These are phyloP conservation scores for Linum lewisii DNA, from an alignment of 345 rosid genomes.

Conservation along the genomic window DNA sequence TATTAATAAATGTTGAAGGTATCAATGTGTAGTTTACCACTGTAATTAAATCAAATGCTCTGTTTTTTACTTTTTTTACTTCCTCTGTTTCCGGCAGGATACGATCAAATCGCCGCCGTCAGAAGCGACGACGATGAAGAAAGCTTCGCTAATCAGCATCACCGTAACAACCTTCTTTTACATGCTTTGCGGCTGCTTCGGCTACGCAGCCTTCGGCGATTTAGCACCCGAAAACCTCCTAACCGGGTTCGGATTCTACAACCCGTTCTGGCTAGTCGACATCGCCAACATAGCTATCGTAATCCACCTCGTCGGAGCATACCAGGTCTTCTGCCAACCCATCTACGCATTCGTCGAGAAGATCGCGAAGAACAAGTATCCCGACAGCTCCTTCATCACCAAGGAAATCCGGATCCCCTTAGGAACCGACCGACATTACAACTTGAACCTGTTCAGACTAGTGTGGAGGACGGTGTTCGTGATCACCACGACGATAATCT, in stretches of 20 bases:
- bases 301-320: constrained; percentile 76
- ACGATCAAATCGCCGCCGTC: constrained; percentile 58
- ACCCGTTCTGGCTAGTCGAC: constrained; percentile 89
- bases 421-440: background rate
- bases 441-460: background rate
- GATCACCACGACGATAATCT: background rate
- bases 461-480: background rate
- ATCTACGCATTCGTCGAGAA: constrained; percentile 73
- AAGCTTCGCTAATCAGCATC: constrained; percentile 58
- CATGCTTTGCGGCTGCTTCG: constrained; percentile 84
- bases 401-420: background rate
- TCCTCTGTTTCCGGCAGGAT: constrained; percentile 27
- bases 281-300: constrained; percentile 76
- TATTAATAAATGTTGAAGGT: too few species aligned
- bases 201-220: constrained; percentile 90
- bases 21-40: too few species aligned
- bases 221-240: constrained; percentile 67
- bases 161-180: constrained; percentile 73
- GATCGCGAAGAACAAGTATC: background rate
- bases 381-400: background rate
- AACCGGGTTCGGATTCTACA: constrained; percentile 64
- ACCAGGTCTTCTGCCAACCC: constrained; percentile 93
- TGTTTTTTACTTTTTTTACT: too few species aligned
- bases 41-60: background rate
- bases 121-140: constrained; percentile 75